Conservation (phyloP, 352 stramenopile species). For the Poterioochromonas sp. region DNA sequence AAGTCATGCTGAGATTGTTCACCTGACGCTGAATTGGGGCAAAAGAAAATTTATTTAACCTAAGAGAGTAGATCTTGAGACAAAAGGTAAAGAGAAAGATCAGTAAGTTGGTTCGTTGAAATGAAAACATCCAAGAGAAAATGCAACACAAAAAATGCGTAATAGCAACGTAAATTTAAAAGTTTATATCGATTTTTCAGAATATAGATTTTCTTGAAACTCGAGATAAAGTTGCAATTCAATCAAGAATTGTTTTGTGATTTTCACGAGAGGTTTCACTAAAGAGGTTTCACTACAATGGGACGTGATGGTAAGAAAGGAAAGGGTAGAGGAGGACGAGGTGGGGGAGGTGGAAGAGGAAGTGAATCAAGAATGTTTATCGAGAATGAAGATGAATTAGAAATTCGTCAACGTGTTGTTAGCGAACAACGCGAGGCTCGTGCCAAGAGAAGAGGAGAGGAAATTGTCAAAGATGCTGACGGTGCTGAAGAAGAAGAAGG, state of each 20-base stretch:
- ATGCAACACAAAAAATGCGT: too few relatives aligned
- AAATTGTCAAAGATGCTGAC: slow-evolving; percentile 28
- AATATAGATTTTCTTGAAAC: too few relatives aligned
- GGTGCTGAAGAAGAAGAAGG: slow-evolving; percentile 33
- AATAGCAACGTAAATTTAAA: too few relatives aligned
- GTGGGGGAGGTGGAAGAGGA: background rate
- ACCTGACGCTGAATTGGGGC: too few relatives aligned
- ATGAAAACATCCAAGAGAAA: background rate
- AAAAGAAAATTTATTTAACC: too few relatives aligned
- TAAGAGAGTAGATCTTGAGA: background rate
- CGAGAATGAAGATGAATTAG: slow-evolving; percentile 9
- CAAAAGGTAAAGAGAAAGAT: background rate
- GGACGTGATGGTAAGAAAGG: background rate
- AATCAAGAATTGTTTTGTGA: too few relatives aligned
- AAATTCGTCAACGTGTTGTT: background rate
- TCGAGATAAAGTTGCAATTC: too few relatives aligned
- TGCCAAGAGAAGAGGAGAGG: slow-evolving; percentile 24
- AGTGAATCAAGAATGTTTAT: background rate
- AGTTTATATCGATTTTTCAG: too few relatives aligned
- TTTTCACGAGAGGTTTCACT: too few relatives aligned
- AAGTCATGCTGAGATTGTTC: too few relatives aligned
- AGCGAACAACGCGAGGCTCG: background rate
- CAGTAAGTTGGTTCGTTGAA: background rate
- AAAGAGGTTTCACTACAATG: background rate
- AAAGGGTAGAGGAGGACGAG: background rate